Evolutionary conservation across 2,329 filamentous ascomycete species (phyloP).

Genomic region (Alternaria ventricosa): DNA sequence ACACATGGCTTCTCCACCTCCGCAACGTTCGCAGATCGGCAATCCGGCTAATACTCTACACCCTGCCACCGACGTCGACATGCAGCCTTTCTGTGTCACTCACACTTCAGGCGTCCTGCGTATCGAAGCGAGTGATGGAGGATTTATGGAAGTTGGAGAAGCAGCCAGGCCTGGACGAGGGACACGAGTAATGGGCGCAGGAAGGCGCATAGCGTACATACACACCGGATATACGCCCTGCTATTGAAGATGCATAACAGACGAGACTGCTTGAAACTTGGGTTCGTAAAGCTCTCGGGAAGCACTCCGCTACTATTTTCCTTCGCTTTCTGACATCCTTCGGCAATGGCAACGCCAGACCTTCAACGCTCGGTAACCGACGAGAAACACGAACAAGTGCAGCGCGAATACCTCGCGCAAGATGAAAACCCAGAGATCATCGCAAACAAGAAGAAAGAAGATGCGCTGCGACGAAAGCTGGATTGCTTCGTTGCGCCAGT

Average conservation of each 20-base stretch:
- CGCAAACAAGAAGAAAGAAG: slow-evolving; percentile 32
- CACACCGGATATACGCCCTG: neutral
- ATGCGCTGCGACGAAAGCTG: slow-evolving; percentile 38
- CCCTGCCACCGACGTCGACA: neutral
- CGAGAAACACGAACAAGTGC: slow-evolving; percentile 23
- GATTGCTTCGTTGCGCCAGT: slow-evolving; percentile 45
- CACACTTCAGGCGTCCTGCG: neutral
- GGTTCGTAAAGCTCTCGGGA: fast-evolving
- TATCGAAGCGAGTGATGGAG: neutral
- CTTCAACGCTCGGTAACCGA: neutral
- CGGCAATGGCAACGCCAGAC: neutral
- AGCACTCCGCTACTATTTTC: neutral
- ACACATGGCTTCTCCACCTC: slow-evolving; percentile 7
- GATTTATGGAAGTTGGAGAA: neutral
- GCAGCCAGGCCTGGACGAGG: neutral
- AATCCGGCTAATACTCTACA: neutral
- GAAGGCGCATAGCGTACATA: neutral
- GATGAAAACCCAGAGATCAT: slow-evolving; percentile 23
- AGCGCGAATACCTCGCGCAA: slow-evolving; percentile 27
- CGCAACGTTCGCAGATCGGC: slow-evolving; percentile 1
- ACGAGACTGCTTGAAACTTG: neutral
- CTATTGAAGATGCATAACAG: neutral
- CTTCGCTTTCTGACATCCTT: neutral
- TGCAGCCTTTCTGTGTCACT: neutral
- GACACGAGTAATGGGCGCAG: neutral